phyloP scores from a whole-genome alignment of 805 yeast genomes.

The Nakazawaea ernobii region DNA sequence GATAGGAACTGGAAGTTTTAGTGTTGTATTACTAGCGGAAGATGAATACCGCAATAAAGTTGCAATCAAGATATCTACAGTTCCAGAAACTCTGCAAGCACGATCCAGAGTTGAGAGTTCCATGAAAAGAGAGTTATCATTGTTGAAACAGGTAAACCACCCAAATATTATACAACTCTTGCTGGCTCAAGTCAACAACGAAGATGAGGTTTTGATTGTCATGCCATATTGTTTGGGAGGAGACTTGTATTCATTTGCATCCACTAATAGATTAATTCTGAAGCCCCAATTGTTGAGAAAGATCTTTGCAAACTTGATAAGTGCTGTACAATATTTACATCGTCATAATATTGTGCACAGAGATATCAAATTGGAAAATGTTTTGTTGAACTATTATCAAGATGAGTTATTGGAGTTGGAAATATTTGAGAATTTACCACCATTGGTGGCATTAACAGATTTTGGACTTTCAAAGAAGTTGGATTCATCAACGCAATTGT shows the following conservation, averaged over 20 bases:
- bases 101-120: constrained; percentile 54
- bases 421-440: constrained; percentile 16
- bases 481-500: constrained; percentile 50
- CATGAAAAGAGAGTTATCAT: constrained; percentile 65
- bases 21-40: constrained; percentile 46
- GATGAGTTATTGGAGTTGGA: constrained; percentile 23
- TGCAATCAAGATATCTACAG: constrained; percentile 64
- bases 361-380: constrained; percentile 86
- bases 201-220: constrained; percentile 38
- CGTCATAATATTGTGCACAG: constrained; percentile 69
- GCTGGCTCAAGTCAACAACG: constrained; percentile 36
- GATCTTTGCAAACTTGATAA: constrained; percentile 62
- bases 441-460: constrained; percentile 67
- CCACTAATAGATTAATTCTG: constrained; percentile 35
- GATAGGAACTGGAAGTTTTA: constrained; percentile 66
- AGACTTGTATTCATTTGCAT: constrained; percentile 65
- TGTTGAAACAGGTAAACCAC: constrained; percentile 51
- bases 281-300: constrained; percentile 47
- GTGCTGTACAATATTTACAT: constrained; percentile 73
- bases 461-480: constrained; percentile 81
- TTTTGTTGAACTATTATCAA: constrained; percentile 39
- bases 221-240: constrained; percentile 83
- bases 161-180: constrained; percentile 65
- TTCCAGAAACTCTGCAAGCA: constrained; percentile 30
- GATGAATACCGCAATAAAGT: constrained; percentile 26